Evolutionary conservation across 2,329 filamentous ascomycete genomes (phyloP), one percentile per base, ranked within the genome.

Genomic region (Botryotinia convoluta): DNA sequence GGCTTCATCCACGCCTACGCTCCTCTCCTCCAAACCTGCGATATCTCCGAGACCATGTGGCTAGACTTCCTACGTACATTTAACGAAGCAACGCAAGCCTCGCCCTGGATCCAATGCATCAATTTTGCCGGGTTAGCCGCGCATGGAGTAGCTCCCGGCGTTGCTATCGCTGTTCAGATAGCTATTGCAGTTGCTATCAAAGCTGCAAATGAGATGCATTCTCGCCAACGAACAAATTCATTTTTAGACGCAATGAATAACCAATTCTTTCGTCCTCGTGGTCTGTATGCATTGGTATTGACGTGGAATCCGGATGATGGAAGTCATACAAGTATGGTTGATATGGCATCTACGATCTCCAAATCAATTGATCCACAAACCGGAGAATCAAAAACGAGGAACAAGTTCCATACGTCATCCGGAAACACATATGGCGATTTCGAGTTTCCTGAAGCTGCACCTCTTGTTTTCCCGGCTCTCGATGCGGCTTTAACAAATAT

Each of bases 171-270:
- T 12, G n/a, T 37, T 22, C 84, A 83, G 0, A 81, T 84, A 10
- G 84, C 82, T 0, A 81, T 86, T 0, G 83, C 85, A 62, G 75
- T 85, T 3, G 81, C 81, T 0, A 83, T 84, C 0, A 79, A 83
- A 20, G 80, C 82, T 3, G 83, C 83, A 0, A 82, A 83, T 68
- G 83, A 85, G 39, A 54, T 78, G 2, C 77, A 79, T 45, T 59
- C 71, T 32, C 72, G 75, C 6, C 71, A 74, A 26, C 76, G 76
- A 72, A 76, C 76, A 22, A 90, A 89, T 76, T 81, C 78, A 0
- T 90, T 88, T 77, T 83, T 91, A 18, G 84, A 89, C 75, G 80
- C 82, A 42, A 83, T 89, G 77, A 91, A 90, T 77, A 82, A 85
- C 14, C 82, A 86, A 5, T 84, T 89, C 73, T 91, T 91, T 79